Percentiles rank a stretch among this genome's conserved stretches.
Conservation (phyloP, 768 basidiomycete species). For the Glaciozyma antarctica region DNA sequence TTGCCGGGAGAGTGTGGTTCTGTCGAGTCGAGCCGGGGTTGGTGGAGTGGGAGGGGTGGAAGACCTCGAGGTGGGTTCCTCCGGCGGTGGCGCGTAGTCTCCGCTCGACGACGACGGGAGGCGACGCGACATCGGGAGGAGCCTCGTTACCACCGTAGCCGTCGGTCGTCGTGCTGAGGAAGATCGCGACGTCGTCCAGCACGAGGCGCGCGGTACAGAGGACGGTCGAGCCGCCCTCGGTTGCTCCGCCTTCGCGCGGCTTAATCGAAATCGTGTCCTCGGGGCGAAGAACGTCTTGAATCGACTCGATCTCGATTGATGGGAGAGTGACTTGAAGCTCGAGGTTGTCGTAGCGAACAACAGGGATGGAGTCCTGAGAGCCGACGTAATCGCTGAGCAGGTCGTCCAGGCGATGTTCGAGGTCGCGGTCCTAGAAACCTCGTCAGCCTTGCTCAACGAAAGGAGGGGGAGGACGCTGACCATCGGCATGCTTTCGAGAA, state of each 20-base stretch:
- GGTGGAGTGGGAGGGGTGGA: constrained; percentile 8
- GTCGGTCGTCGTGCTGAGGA: background rate
- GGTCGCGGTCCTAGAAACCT: constrained; percentile 2
- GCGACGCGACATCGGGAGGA: background rate
- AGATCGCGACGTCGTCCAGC: constrained; percentile 4
- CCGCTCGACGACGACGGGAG: background rate
- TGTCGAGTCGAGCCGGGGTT: background rate
- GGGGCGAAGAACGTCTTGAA: constrained; percentile 25
- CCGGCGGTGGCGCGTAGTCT: background rate
- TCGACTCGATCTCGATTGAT: constrained; percentile 1
- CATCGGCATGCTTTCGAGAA: constrained; percentile 4
- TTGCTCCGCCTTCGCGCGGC: background rate
- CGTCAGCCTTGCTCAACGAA: background rate
- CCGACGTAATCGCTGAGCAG: constrained; percentile 8
- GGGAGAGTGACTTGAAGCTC: constrained; percentile 1
- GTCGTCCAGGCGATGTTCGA: constrained; percentile 25
- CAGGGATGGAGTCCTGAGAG: background rate
- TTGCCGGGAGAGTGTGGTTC: background rate
- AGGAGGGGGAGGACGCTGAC: background rate
- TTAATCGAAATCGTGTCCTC: constrained; percentile 16
- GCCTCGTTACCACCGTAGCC: background rate
- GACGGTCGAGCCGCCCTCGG: background rate
- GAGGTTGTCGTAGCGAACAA: background rate
- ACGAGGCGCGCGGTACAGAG: constrained; percentile 12
- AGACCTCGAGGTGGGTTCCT: constrained; percentile 10